phyloP scores from a whole-genome alignment of 1,139 yeast genomes.

The Candida pseudoviswanathii region DNA sequence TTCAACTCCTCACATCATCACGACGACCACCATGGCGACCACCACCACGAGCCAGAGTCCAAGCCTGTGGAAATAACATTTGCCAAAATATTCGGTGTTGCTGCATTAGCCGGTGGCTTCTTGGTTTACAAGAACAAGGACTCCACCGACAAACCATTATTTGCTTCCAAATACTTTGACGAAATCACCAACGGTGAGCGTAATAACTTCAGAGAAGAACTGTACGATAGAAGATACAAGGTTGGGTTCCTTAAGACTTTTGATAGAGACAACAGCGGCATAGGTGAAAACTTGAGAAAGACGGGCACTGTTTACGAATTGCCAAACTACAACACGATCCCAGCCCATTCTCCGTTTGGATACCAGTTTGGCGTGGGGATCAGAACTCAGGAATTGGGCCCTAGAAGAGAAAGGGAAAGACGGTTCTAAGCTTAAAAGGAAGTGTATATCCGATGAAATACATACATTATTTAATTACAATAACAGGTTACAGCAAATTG shows the following conservation, averaged over 20 bases:
- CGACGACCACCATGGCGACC: conserved; percentile 9
- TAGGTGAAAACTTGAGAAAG: conserved; percentile 47
- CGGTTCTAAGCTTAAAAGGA: conserved; percentile 35
- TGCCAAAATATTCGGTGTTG: conserved; percentile 19
- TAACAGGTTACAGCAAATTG: background rate
- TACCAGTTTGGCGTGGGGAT: conserved; percentile 50
- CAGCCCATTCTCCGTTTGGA: conserved; percentile 47
- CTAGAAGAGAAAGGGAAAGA: conserved; percentile 47
- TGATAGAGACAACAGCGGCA: conserved; percentile 51
- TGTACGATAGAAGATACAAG: conserved; percentile 42
- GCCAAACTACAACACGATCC: conserved; percentile 39
- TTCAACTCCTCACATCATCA: conserved; percentile 28
- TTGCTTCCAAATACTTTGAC: conserved; percentile 40
- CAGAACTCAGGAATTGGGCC: conserved; percentile 47
- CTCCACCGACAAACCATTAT: conserved; percentile 39
- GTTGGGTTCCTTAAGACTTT: conserved; percentile 45
- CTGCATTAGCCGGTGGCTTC: conserved; percentile 41
- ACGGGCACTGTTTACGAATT: conserved; percentile 32
- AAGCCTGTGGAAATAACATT: conserved; percentile 28
- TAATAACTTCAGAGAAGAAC: conserved; percentile 39
- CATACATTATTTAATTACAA: background rate
- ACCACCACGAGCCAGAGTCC: conserved; percentile 28
- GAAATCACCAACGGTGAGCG: conserved; percentile 39
- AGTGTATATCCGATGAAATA: conserved; percentile 1
- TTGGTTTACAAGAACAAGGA: conserved; percentile 43